These are phyloP conservation scores for Grosmannia penicillata DNA, from an alignment of 2,329 filamentous ascomycete genomes.

Conservation along the genomic window DNA sequence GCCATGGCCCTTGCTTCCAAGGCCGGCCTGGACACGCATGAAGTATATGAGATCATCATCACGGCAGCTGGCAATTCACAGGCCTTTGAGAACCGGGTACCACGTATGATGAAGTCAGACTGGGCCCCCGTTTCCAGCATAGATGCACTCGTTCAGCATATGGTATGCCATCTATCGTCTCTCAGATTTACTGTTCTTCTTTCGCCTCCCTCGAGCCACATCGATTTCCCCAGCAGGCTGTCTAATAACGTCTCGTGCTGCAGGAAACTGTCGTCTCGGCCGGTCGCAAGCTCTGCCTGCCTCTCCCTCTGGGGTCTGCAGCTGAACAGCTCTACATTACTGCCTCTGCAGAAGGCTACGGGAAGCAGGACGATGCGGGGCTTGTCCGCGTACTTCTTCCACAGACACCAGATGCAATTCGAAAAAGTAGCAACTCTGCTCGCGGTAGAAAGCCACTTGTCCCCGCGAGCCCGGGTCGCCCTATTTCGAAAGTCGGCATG, in stretches of 20 bases:
- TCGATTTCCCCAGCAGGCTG: no score
- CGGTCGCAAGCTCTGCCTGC: conserved; percentile 13
- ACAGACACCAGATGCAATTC: conserved; percentile 10
- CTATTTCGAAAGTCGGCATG: conserved; percentile 18
- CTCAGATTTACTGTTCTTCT: neutral
- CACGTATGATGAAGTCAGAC: conserved; percentile 35
- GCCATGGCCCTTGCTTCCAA: conserved; percentile 35
- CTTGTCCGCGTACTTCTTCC: conserved; percentile 12
- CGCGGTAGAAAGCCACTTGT: conserved; percentile 8
- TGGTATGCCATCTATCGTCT: no score
- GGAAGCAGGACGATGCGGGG: conserved; percentile 15
- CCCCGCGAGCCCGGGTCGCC: conserved; percentile 10
- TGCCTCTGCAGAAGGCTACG: conserved; percentile 14
- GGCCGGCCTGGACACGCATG: conserved; percentile 26
- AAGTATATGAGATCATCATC: conserved; percentile 16
- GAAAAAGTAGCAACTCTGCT: neutral
- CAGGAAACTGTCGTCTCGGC: neutral
- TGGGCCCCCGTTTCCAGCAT: conserved; percentile 23
- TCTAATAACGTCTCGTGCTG: no score
- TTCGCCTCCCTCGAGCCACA: neutral
- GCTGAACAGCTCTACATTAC: conserved; percentile 19
- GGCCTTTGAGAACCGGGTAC: conserved; percentile 42
- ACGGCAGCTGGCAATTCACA: conserved; percentile 24
- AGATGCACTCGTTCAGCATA: conserved; percentile 10
- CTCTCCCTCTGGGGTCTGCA: conserved; percentile 19